Evolutionary conservation across 2,329 filamentous ascomycete genomes (phyloP).

Genomic region (Fusarium sp.): DNA sequence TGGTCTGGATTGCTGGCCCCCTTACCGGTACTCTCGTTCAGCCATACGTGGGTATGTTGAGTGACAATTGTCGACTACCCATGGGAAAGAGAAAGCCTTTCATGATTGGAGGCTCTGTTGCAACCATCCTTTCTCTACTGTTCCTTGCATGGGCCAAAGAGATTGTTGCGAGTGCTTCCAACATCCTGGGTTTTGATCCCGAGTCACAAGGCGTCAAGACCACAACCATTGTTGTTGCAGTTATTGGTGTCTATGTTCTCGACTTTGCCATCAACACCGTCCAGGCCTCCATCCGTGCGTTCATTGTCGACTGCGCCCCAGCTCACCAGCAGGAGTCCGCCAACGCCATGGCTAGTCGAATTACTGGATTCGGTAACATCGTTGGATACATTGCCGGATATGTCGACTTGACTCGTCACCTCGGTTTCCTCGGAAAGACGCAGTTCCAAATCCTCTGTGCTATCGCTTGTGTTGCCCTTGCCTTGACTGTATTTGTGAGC

Average conservation of each 20-base stretch:
- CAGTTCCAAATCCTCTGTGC: conserved; percentile 95
- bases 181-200: conserved; percentile 76
- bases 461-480: conserved; percentile 81
- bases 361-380: conserved; percentile 90
- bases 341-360: conserved; percentile 92
- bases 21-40: conserved; percentile 83
- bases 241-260: conserved; percentile 87
- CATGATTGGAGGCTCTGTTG: conserved; percentile 76
- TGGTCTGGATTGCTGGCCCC: conserved; percentile 87
- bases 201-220: conserved; percentile 72
- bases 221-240: conserved; percentile 79
- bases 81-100: conserved; percentile 87
- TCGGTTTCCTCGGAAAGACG: conserved; percentile 84
- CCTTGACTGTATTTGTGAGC: conserved; percentile 76
- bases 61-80: conserved; percentile 77
- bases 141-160: conserved; percentile 80
- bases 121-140: conserved; percentile 75
- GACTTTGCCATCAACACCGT: conserved; percentile 98
- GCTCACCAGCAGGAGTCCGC: conserved; percentile 93
- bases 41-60: conserved; percentile 84
- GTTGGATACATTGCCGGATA: conserved; percentile 90
- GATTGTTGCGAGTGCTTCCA: conserved; percentile 73
- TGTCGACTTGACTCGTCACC: conserved; percentile 76
- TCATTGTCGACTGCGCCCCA: conserved; percentile 93
- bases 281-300: conserved; percentile 90